Evolutionary conservation across 2,329 filamentous ascomycete genomes (phyloP), one percentile per base, ranked within the genome.

Genomic region (Botrytis deweyae): DNA sequence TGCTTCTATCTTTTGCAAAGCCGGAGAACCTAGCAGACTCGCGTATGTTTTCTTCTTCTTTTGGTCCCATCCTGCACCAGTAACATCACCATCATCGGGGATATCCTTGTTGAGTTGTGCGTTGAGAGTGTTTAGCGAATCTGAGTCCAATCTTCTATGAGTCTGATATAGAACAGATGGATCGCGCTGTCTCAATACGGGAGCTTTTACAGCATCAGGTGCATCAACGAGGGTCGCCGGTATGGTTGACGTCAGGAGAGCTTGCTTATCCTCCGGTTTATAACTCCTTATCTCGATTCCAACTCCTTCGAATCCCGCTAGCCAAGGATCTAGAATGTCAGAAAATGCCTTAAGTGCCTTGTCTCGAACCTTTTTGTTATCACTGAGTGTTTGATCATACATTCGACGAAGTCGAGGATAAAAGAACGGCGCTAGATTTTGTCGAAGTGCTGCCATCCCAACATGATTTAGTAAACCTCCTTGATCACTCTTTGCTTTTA

Each of bases 231-330:
- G 40, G 36, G 44, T 14, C 12, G 68, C 58, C 38, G 68, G 68
- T 62, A 70, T 61, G 16, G 68, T 70, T 25, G 10, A 7, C 8
- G 8, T n/a, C 18, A 70, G 18, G 40, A 70, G 42, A 36, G 38
- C 40, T 46, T 70, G 68, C 3, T n/a, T 7, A 10, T 46, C 58
- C 36, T 38, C 68, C 3, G 55, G 52, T 33, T 61, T 58, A 62
- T 63, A 70, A n/a, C 25, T 70, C 25, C 68, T n/a, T 62, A 70
- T 70, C 55, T 70, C 52, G 42, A 70, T 63, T 14, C 68, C 68
- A 70, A 61, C 16, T 36, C 52, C 58, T 46, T 70, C 68, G 16
- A 70, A 70, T 16, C 55, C 68, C 58, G 52, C 58, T n/a, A 70
- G 55, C 68, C 68, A 70, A 44, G 68, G 68, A 16, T 61, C 55